phyloP scores from a whole-genome alignment of 805 yeast species.

The Yarrowia sp. region DNA sequence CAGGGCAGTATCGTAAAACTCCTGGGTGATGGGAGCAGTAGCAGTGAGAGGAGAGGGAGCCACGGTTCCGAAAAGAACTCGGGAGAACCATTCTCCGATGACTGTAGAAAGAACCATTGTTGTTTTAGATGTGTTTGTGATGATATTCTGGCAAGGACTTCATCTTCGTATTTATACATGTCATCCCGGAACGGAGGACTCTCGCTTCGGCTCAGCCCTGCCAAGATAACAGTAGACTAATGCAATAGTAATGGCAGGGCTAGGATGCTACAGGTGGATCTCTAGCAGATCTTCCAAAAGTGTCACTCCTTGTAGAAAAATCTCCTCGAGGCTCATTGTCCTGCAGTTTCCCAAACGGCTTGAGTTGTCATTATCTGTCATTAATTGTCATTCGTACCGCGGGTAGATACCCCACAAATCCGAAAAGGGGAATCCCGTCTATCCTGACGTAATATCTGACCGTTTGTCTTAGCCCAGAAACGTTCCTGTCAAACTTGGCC shows the following conservation, averaged over 20 bases:
- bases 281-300: too few relatives aligned
- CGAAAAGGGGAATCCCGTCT: neutral
- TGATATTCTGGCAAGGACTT: too few relatives aligned
- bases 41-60: constrained; percentile 19
- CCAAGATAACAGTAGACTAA: neutral
- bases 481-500: neutral
- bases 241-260: neutral
- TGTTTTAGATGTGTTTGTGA: neutral
- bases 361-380: too few relatives aligned
- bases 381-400: too few relatives aligned
- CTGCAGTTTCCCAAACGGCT: too few relatives aligned
- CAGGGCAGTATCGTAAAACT: neutral
- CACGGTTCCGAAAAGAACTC: constrained; percentile 17
- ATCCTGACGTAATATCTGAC: neutral
- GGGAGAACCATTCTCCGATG: constrained; percentile 8
- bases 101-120: constrained; percentile 8
- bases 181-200: neutral
- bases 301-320: too few relatives aligned
- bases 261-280: too few relatives aligned
- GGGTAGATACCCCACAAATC: neutral
- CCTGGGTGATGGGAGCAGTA: constrained; percentile 2
- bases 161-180: neutral
- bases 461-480: neutral
- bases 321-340: neutral
- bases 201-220: neutral